Evolutionary conservation across 2,329 filamentous ascomycete species (phyloP), one percentile per base, ranked within the genome.

Genomic region (Lasiodiplodia sp.): DNA sequence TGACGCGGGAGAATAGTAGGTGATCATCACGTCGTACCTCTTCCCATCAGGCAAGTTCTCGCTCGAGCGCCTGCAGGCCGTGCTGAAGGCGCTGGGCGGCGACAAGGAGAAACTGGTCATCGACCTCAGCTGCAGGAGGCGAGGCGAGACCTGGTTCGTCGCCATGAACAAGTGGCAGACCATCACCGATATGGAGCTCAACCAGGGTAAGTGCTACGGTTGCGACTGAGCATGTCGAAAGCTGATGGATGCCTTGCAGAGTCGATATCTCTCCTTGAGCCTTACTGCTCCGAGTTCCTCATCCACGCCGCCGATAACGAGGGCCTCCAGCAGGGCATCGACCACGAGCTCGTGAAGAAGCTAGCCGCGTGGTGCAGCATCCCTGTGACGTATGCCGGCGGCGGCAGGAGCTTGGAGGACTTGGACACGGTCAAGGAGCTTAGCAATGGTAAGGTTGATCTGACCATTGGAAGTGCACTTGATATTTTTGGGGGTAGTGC

Each of bases 81-180:
- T 98, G 7, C 85, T 98, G 0, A 79, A 84, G 28, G 87, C 90
- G 1, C 86, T 99, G 5, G 91, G 85, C 31, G 89, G 90, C 66
- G 91, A 97, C 77, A 93, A 86, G 77, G 82, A 85, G 60, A 96
- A 92, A 80, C 88, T 99, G 60, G 95, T 99, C 72, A 94, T 99
- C 78, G 96, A 99, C 77, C 87, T 99, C 28, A 97, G 94, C 80
- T 99, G 96, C 78, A 89, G 96, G 64, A 86, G 90, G 69, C 90
- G 89, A 70, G 91, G 86, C 47, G 85, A 90, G 68, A 90, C 84
- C 49, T 99, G 96, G 96, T 94, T 92, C 75, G 96, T 99, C n/a
- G 95, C 96, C 67, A 99, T 97, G 91, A 93, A 99, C 81, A 97
- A 97, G 80, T 99, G 96, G 96, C 96, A 98, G 85, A 97, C 93